phyloP scores from a whole-genome alignment of 257 asterid species.

The Ilex aquifolium region DNA sequence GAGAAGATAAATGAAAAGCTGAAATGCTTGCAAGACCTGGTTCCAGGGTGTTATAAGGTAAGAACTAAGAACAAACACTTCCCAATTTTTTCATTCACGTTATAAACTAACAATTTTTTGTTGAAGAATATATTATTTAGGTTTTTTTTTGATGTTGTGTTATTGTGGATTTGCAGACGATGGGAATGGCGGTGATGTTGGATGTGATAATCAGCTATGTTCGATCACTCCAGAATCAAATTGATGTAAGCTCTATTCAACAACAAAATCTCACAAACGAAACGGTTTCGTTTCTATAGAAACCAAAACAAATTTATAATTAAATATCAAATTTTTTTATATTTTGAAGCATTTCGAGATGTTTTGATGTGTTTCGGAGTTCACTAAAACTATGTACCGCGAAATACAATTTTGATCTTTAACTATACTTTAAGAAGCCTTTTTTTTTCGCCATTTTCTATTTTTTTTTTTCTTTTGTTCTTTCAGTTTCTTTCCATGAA shows the following conservation, averaged over 20 bases:
- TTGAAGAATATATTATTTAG: background rate
- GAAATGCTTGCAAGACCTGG: constrained; percentile 84
- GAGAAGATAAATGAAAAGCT: constrained; percentile 90
- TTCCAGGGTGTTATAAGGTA: constrained; percentile 98
- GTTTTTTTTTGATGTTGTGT: background rate
- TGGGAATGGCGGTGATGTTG: constrained; percentile 99
- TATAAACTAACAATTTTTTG: background rate
- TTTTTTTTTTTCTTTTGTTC: background rate
- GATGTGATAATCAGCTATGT: constrained; percentile 86
- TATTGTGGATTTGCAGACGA: constrained; percentile 48
- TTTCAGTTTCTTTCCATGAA: constrained; percentile 91
- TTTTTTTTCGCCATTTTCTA: background rate
- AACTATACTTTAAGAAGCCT: no score
- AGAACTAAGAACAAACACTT: background rate
- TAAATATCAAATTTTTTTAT: no score
- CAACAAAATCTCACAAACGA: background rate
- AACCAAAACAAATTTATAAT: no score
- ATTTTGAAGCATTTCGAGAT: no score
- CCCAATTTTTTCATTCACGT: background rate
- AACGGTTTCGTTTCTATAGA: no score
- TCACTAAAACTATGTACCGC: no score
- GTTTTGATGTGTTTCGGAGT: no score
- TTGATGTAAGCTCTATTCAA: constrained; percentile 49
- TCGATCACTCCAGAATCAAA: constrained; percentile 88
- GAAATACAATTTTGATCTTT: no score